Conservation (phyloP, 2,329 filamentous ascomycete genomes). For the Cladosporium halotolerans region DNA sequence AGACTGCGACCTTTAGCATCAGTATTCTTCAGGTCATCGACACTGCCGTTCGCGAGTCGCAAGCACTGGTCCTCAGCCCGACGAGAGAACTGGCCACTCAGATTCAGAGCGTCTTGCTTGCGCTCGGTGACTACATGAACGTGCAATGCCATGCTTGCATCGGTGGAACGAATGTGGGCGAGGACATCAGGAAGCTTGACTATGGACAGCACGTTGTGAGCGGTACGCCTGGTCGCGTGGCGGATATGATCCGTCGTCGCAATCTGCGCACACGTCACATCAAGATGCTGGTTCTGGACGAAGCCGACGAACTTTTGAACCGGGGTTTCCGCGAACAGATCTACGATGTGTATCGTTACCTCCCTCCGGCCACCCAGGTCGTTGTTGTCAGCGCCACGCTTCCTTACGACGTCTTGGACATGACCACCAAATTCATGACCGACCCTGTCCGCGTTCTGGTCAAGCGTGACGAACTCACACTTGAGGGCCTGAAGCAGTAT, state of each 20-base stretch:
- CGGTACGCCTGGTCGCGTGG: constrained; percentile 95
- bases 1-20: constrained; percentile 99
- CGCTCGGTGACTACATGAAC: constrained; percentile 99
- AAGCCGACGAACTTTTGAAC: constrained; percentile 93
- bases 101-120: constrained; percentile 98
- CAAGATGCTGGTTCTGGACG: constrained; percentile 99
- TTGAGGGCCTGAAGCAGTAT: constrained; percentile 99
- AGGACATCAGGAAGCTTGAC: constrained; percentile 96
- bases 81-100: constrained; percentile 98
- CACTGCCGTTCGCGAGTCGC: constrained; percentile 87
- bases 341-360: constrained; percentile 99
- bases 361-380: constrained; percentile 96
- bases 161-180: constrained; percentile 94
- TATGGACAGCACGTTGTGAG: constrained; percentile 96
- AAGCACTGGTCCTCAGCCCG: constrained; percentile 95
- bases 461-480: constrained; percentile 99
- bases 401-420: constrained; percentile 97
- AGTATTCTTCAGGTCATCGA: constrained; percentile 99
- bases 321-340: constrained; percentile 99
- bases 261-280: constrained; percentile 95
- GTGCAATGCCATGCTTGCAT: constrained; percentile 99
- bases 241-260: constrained; percentile 98
- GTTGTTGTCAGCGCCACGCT: constrained; percentile 97
- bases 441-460: constrained; percentile 98
- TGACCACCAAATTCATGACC: constrained; percentile 99